A percentile compares a stretch with the other conserved stretches of the same genome.
phyloP scores from a whole-genome alignment of 352 stramenopile genomes.

The Hyaloperonospora brassicae region DNA sequence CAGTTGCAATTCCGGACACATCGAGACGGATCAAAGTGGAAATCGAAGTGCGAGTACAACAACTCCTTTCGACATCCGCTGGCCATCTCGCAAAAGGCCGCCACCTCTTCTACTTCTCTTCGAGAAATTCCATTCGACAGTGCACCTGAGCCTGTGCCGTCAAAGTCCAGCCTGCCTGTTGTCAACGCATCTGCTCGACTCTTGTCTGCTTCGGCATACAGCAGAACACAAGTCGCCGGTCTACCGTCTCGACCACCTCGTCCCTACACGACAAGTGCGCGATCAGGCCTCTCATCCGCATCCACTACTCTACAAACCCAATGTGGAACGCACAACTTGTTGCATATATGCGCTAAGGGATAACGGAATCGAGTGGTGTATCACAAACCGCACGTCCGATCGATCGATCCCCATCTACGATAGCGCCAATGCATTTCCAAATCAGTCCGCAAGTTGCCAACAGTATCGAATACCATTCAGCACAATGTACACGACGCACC shows the following conservation, averaged over 20 bases:
- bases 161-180: conserved; percentile 30
- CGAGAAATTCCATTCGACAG: conserved; percentile 36
- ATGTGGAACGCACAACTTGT: conserved; percentile 48
- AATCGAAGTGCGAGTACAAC: conserved; percentile 50
- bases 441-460: neutral
- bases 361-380: conserved; percentile 62
- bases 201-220: conserved; percentile 57
- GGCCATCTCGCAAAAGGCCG: conserved; percentile 44
- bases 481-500: conserved; percentile 19
- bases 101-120: conserved; percentile 40
- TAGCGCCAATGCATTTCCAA: neutral
- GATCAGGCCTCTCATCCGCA: neutral
- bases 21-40: conserved; percentile 26
- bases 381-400: conserved; percentile 63
- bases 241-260: conserved; percentile 59
- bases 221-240: conserved; percentile 40
- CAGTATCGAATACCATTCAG: neutral
- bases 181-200: conserved; percentile 37
- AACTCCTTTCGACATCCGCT: conserved; percentile 48
- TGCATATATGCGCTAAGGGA: conserved; percentile 65
- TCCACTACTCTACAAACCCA: neutral
- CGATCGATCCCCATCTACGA: conserved; percentile 76
- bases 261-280: conserved; percentile 27
- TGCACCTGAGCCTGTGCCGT: conserved; percentile 9
- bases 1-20: conserved; percentile 64